Conservation (phyloP, 164 flowering plant genomes). For the Amborella trichopoda region DNA sequence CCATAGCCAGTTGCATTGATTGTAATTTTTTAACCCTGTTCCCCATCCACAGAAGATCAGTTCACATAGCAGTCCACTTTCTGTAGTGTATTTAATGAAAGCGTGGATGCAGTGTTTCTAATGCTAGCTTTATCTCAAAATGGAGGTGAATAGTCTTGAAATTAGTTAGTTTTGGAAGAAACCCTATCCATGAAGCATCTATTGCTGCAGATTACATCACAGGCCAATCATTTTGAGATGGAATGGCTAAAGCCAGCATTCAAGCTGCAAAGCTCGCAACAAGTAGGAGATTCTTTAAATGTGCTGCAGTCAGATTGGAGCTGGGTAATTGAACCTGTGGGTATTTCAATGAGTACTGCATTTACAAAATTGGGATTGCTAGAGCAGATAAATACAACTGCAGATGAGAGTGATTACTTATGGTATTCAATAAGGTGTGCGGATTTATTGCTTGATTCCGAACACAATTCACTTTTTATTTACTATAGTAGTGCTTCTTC, state of each 20-base stretch:
- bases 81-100: neutral
- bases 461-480: neutral
- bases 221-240: conserved; percentile 14
- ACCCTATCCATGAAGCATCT: conserved; percentile 1
- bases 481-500: neutral
- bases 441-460: neutral
- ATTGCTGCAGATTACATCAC: conserved; percentile 57
- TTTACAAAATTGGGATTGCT: conserved; percentile 45
- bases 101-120: neutral
- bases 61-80: too few species aligned
- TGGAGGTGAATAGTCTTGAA: neutral
- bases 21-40: too few species aligned
- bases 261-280: conserved; percentile 20
- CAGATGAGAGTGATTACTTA: conserved; percentile 91
- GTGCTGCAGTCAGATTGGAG: conserved; percentile 57
- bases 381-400: conserved; percentile 92
- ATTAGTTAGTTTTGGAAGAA: neutral
- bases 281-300: conserved; percentile 23
- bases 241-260: conserved; percentile 21
- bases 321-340: conserved; percentile 75
- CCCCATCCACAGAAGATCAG: too few species aligned
- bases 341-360: conserved; percentile 55
- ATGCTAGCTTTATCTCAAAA: neutral
- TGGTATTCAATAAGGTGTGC: conserved; percentile 93
- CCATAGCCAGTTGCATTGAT: too few species aligned